These are phyloP conservation scores for Metarhizium sp. DNA, from an alignment of 2,329 filamentous ascomycete species.

Conservation along the genomic window DNA sequence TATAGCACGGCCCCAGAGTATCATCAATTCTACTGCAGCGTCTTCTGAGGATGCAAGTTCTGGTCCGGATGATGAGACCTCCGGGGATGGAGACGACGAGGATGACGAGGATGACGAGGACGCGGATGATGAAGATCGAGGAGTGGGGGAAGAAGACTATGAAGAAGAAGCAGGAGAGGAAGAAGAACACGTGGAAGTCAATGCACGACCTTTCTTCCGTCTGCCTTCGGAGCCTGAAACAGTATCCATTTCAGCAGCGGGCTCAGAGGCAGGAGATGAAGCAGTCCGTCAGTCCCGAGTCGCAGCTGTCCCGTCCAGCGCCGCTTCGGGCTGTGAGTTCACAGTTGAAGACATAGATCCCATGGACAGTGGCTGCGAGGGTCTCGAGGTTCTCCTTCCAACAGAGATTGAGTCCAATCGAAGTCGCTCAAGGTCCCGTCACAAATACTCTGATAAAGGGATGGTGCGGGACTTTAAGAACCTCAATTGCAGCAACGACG, in stretches of 20 bases:
- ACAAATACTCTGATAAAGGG: constrained; percentile 29
- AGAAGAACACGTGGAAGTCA: neutral
- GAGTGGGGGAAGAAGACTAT: neutral
- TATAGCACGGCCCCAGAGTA: neutral
- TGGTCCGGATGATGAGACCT: too few relatives aligned
- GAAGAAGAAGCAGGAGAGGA: neutral
- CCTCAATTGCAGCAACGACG: constrained; percentile 34
- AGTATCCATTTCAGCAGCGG: neutral
- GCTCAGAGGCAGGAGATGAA: constrained; percentile 13
- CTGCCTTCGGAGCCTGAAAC: neutral
- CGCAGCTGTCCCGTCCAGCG: constrained; percentile 10
- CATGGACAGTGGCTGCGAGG: constrained; percentile 35
- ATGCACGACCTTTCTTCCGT: neutral
- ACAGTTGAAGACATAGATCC: constrained; percentile 38
- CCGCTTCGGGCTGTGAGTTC: constrained; percentile 20
- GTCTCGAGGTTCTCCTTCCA: constrained; percentile 32
- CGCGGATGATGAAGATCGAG: neutral
- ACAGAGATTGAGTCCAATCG: constrained; percentile 37
- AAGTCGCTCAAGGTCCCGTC: constrained; percentile 30
- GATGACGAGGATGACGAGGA: neutral
- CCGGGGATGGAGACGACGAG: too few relatives aligned
- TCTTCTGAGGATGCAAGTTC: neutral
- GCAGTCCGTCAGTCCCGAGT: neutral
- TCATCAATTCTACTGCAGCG: neutral
- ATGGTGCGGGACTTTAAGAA: constrained; percentile 36